phyloP scores from a whole-genome alignment of 2,329 filamentous ascomycete genomes.

The Penicillium sclerotigenum region DNA sequence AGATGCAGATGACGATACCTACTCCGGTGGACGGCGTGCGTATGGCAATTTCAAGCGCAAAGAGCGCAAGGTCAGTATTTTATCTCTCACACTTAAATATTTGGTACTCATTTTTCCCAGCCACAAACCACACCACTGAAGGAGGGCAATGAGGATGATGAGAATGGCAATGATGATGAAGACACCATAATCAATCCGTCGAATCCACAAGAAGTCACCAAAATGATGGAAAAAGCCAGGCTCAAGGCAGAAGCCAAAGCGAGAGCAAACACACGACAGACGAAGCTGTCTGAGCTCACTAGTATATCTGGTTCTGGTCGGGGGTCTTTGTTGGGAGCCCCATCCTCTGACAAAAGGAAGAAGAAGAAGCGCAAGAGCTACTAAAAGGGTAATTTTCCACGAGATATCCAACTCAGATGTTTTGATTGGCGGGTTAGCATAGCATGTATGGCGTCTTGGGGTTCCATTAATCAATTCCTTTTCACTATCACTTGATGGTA shows the following conservation, averaged over 20 bases:
- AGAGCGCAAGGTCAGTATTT: slow-evolving; percentile 23
- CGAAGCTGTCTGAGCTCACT: slow-evolving; percentile 23
- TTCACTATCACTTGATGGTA: not conserved
- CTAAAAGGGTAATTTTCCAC: not conserved
- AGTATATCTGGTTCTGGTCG: slow-evolving; percentile 32
- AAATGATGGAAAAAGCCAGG: slow-evolving; percentile 12
- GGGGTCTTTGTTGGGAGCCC: not conserved
- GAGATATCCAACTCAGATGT: not conserved
- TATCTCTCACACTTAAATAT: not conserved
- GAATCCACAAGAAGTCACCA: not conserved
- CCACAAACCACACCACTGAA: not conserved
- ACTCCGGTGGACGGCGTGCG: slow-evolving; percentile 34
- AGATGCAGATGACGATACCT: slow-evolving; percentile 32
- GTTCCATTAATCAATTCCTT: not conserved
- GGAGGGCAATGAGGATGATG: slow-evolving; percentile 13
- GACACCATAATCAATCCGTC: not conserved
- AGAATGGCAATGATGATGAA: slow-evolving; percentile 11
- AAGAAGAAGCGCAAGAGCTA: slow-evolving; percentile 25
- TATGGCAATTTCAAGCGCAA: slow-evolving; percentile 43
- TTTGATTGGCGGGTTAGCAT: slow-evolving; percentile 14
- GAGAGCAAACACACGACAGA: slow-evolving; percentile 6
- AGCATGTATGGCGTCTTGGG: slow-evolving; percentile 10
- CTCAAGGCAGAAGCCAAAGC: slow-evolving; percentile 19
- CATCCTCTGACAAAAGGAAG: slow-evolving; percentile 9
- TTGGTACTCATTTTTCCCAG: slow-evolving; percentile 4